Evolutionary conservation across 225 moss, liverwort and hornwort genomes (phyloP).

Genomic region (Lunularia cruciata): DNA sequence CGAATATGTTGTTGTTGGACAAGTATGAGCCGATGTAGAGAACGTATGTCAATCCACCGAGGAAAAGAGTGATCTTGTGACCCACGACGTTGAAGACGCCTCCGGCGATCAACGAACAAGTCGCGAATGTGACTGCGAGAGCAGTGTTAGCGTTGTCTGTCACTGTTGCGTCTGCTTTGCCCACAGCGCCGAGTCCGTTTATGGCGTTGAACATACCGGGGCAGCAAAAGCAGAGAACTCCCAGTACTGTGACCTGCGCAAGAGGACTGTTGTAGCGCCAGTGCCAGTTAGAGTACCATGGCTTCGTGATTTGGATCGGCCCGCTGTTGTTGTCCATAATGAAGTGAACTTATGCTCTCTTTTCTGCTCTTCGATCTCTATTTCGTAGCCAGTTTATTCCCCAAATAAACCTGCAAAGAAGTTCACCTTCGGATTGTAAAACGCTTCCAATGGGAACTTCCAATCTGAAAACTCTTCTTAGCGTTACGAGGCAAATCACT

Average conservation of each 20-base stretch:
- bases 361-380: too few species aligned
- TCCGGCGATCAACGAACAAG: conserved; percentile 71
- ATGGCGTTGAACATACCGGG: conserved; percentile 96
- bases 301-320: neutral
- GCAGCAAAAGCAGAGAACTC: conserved; percentile 76
- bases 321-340: neutral
- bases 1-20: conserved; percentile 57
- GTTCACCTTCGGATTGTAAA: too few species aligned
- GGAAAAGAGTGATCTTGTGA: conserved; percentile 52
- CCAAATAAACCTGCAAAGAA: too few species aligned
- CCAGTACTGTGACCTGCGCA: conserved; percentile 59
- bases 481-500: too few species aligned
- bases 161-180: conserved; percentile 66
- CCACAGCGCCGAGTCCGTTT: conserved; percentile 83
- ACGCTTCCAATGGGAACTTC: too few species aligned
- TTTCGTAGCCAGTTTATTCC: too few species aligned
- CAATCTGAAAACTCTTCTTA: too few species aligned
- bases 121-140: conserved; percentile 73
- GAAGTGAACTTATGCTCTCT: too few species aligned
- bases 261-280: conserved; percentile 52
- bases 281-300: conserved; percentile 21
- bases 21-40: conserved; percentile 91
- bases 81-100: conserved; percentile 79
- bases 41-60: conserved; percentile 72
- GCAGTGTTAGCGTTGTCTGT: conserved; percentile 94